phyloP scores from a whole-genome alignment of 805 yeast species.

The Candida golubevii region DNA sequence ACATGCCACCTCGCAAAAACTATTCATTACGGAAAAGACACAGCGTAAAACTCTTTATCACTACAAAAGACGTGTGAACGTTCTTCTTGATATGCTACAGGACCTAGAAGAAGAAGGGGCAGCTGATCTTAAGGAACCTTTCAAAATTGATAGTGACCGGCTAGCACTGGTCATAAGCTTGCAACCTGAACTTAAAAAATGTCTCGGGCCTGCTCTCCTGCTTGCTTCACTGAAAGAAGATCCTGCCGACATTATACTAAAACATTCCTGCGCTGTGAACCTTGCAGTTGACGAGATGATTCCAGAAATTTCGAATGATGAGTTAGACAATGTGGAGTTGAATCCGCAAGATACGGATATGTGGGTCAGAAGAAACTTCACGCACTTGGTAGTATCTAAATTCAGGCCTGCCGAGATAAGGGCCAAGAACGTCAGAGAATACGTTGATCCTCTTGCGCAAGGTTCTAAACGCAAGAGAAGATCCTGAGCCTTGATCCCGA shows the following conservation, averaged over 20 bases:
- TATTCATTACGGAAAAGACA: conserved; percentile 30
- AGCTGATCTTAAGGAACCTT: conserved; percentile 1
- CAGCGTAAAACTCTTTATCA: conserved; percentile 33
- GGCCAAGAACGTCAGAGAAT: conserved; percentile 20
- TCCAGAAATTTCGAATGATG: conserved; percentile 37
- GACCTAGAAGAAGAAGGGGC: conserved; percentile 12
- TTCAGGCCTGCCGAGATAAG: conserved; percentile 30
- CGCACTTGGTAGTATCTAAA: conserved; percentile 30
- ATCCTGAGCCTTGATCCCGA: background rate
- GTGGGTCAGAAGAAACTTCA: conserved; percentile 36
- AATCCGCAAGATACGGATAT: conserved; percentile 38
- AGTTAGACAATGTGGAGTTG: conserved; percentile 28
- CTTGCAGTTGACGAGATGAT: conserved; percentile 32
- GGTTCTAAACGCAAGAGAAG: conserved; percentile 5
- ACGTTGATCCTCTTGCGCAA: conserved; percentile 7
- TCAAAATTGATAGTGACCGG: conserved; percentile 14
- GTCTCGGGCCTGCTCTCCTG: conserved; percentile 17
- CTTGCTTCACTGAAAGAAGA: conserved; percentile 9
- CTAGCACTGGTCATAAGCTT: conserved; percentile 21
- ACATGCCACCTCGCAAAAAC: conserved; percentile 20
- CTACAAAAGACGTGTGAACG: conserved; percentile 35
- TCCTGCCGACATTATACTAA: conserved; percentile 10
- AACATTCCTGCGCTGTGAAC: conserved; percentile 21
- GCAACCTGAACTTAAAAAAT: conserved; percentile 20
- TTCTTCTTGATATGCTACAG: conserved; percentile 28